Base-by-base conservation (phyloP, 73 alveolate species). In the Blepharisma stoltei region DNA sequence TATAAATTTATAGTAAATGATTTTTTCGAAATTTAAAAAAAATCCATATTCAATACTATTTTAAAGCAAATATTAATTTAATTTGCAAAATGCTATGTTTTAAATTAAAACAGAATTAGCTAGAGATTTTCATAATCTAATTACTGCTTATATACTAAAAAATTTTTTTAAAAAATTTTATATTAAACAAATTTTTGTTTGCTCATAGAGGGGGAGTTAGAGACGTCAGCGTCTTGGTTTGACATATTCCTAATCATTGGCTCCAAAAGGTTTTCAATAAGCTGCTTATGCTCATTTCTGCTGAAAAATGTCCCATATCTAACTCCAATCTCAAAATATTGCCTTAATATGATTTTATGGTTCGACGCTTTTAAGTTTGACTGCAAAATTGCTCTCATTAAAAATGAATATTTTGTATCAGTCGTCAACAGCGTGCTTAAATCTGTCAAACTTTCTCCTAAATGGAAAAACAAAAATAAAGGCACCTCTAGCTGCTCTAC, bases 281-380 rank as follows among this genome's bases (percentile, higher is more conserved):
- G n/a, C 14, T 60, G 46, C 23, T 14, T 14, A 60, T 8, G 18
- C 37, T 25, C 48, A 25, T 60, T 32, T 32, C 41, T 32, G 41
- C 41, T 38, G 46, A 60, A 60, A 18, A 20, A 60, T 60, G 73
- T 25, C 11, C 46, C 14, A 38, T 60, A 60, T 25, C 73, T 60
- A 2, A 60, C 73, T 14, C 14, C 23, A 60, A 14, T 25, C 46
- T 60, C 73, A 14, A 60, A 25, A 38, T 60, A 60, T 38, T 14
- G 14, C 46, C 23, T 60, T 2, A 60, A 14, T 9, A 60, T 38
- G 38, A 60, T 60, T 18, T 25, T 60, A 9, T 60, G 37, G 14
- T 25, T 14, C 0, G 73, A 38, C 2, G 23, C 23, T 18, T n/a
- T n/a, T 8, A 60, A 60, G 14, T 14, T 60, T 32, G 41, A 32